Base-by-base conservation (phyloP, 2,329 filamentous ascomycete genomes). In the Pleurostoma richardsiae region DNA sequence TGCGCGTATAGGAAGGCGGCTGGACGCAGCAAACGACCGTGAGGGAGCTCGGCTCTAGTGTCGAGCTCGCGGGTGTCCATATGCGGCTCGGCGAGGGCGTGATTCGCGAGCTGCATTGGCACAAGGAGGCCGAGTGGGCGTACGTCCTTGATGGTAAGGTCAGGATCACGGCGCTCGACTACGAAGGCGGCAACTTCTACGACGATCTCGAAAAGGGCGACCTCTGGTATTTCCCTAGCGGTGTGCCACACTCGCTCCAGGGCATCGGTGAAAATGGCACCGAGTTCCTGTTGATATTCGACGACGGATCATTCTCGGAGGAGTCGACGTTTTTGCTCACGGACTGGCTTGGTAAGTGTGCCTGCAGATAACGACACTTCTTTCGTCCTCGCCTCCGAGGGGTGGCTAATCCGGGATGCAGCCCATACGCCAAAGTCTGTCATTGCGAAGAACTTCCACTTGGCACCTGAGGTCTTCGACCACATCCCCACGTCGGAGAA, bases 151-250 rank as follows among this genome's bases (percentile, higher is more conserved):
- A 85, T 47, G 86, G 86, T 43, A 74, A 77, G 49, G 84, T 87
- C 26, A 80, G 86, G 45, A 78, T 90, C 43, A 88, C 85, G 0
- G 86, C 82, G 1, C 74, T 90, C 19, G 85, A 90, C 64, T 80
- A 84, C 39, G 83, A 91, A 51, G 87, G 87, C 7, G 81, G 86
- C 50, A 87, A 81, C 52, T 90, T 89, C 61, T 79, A 90, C 50
- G 87, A 90, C 53, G 87, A 91, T 58, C 66, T 91, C 27, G 77
- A 82, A 58, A 83, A 86, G 58, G 88, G 88, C 4, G 88, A 91
- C 54, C 64, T 91, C 5, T 91, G 86, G 86, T 91, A 88, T 58
- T 91, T 91, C 67, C 87, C 87, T 27, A 81, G 82, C 8, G 87
- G 87, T 5, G 77, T 90, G 31, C 87, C 87, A 8, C 87, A 91